Evolutionary conservation across 2,329 filamentous ascomycete species (phyloP).

Genomic region (Cordyceps cateniannulata): DNA sequence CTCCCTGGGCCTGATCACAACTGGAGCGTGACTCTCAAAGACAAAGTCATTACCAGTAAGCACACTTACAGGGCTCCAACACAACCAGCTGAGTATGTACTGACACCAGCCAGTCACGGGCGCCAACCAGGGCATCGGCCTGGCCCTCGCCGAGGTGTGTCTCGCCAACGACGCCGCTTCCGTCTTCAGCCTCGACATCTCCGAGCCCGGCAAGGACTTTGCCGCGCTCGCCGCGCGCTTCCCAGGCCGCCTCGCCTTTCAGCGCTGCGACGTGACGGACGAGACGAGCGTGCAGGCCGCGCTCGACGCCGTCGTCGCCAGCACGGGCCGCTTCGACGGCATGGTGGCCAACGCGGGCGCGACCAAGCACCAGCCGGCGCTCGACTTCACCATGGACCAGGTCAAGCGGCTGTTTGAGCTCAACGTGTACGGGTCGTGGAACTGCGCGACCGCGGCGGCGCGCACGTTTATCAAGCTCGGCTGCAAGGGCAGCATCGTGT

Average conservation of each 20-base stretch:
- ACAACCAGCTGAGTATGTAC: constrained; percentile 1
- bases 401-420: constrained; percentile 33
- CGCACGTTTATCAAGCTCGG: constrained; percentile 32
- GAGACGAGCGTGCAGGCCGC: constrained; percentile 34
- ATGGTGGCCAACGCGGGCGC: constrained; percentile 45
- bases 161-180: constrained; percentile 35
- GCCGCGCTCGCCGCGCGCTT: constrained; percentile 30
- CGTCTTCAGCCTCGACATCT: constrained; percentile 23
- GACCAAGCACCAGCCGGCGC: constrained; percentile 43
- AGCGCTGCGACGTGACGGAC: constrained; percentile 39
- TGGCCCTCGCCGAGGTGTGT: constrained; percentile 40
- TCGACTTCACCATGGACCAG: constrained; percentile 30
- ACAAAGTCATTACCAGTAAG: constrained; percentile 33
- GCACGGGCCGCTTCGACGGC: constrained; percentile 35
- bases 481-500: constrained; percentile 32
- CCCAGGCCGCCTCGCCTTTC: constrained; percentile 35
- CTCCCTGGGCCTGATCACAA: constrained; percentile 27
- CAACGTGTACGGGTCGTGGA: constrained; percentile 40
- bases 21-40: constrained; percentile 28
- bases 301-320: constrained; percentile 32
- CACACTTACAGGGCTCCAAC: not conserved
- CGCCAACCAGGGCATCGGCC: constrained; percentile 38
- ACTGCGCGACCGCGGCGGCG: constrained; percentile 38
- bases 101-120: constrained; percentile 28
- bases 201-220: constrained; percentile 21